Conservation (phyloP, 352 stramenopile species). For the Phytophthora syringae region DNA sequence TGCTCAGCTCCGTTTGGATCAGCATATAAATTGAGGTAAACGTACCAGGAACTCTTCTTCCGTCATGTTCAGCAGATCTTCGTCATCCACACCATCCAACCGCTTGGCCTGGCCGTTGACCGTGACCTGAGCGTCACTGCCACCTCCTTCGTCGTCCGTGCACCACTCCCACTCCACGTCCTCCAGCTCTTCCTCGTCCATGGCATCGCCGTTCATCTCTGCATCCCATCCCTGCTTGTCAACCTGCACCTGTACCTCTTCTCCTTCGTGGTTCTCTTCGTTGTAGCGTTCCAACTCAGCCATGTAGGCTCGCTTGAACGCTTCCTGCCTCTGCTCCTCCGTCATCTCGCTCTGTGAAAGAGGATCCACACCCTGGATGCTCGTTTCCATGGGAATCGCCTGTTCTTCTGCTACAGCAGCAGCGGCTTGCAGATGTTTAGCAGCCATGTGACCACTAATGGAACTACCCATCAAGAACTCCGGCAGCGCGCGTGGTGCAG, state of each 20-base stretch:
- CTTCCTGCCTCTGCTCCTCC: constrained; percentile 82
- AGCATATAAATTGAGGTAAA: neutral
- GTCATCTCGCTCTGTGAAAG: constrained; percentile 76
- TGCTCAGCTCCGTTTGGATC: neutral
- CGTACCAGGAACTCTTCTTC: constrained; percentile 87
- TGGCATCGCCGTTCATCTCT: constrained; percentile 76
- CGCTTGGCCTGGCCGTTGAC: constrained; percentile 74
- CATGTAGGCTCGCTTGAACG: constrained; percentile 85
- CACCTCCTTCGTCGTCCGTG: constrained; percentile 57
- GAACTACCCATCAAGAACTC: constrained; percentile 86
- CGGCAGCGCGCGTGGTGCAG: constrained; percentile 69
- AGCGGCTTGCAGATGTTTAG: constrained; percentile 72
- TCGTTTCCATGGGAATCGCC: constrained; percentile 35
- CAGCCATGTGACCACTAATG: constrained; percentile 88
- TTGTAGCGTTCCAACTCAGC: constrained; percentile 88
- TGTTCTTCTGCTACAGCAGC: constrained; percentile 44
- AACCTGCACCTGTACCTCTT: constrained; percentile 82
- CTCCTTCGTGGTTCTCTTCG: constrained; percentile 76
- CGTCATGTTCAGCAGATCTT: constrained; percentile 86
- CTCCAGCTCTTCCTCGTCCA: constrained; percentile 82
- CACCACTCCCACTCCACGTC: constrained; percentile 90
- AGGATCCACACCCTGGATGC: constrained; percentile 60
- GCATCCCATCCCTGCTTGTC: constrained; percentile 87
- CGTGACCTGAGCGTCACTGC: constrained; percentile 58
- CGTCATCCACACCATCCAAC: constrained; percentile 74